These are phyloP conservation scores for Yarrowia bubula DNA, from an alignment of 805 yeast species.

Conservation along the genomic window DNA sequence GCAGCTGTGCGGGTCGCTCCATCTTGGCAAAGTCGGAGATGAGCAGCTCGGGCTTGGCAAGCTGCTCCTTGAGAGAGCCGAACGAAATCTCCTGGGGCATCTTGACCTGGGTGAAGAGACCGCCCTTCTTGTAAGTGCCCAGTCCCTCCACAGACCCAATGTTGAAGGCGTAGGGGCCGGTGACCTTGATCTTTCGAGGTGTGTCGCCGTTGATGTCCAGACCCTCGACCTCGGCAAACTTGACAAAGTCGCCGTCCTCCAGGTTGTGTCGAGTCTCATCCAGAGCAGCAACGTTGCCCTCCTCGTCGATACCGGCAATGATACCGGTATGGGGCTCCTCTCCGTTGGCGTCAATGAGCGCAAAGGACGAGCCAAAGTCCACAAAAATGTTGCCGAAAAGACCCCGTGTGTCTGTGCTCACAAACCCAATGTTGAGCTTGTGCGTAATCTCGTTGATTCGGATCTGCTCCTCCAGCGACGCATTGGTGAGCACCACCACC, in stretches of 20 bases:
- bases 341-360: constrained; percentile 81
- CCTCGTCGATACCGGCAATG: constrained; percentile 79
- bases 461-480: constrained; percentile 69
- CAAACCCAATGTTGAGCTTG: constrained; percentile 67
- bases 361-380: constrained; percentile 81
- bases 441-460: constrained; percentile 76
- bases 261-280: constrained; percentile 92
- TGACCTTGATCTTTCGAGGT: constrained; percentile 72
- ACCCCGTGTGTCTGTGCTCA: constrained; percentile 80
- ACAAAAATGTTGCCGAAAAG: constrained; percentile 85
- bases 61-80: constrained; percentile 61
- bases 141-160: constrained; percentile 54
- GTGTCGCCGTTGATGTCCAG: constrained; percentile 71
- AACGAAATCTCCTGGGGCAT: constrained; percentile 66
- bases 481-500: constrained; percentile 80
- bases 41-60: constrained; percentile 73
- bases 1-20: constrained; percentile 87
- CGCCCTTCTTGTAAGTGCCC: constrained; percentile 76
- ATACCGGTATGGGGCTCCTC: constrained; percentile 89
- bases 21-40: constrained; percentile 91
- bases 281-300: constrained; percentile 90
- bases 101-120: constrained; percentile 89
- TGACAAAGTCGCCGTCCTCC: constrained; percentile 87
- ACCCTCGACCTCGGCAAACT: constrained; percentile 83
- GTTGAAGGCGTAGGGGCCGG: constrained; percentile 93